These are phyloP conservation scores for Adansonia digitata DNA, from an alignment of 345 rosid species.

Conservation along the genomic window DNA sequence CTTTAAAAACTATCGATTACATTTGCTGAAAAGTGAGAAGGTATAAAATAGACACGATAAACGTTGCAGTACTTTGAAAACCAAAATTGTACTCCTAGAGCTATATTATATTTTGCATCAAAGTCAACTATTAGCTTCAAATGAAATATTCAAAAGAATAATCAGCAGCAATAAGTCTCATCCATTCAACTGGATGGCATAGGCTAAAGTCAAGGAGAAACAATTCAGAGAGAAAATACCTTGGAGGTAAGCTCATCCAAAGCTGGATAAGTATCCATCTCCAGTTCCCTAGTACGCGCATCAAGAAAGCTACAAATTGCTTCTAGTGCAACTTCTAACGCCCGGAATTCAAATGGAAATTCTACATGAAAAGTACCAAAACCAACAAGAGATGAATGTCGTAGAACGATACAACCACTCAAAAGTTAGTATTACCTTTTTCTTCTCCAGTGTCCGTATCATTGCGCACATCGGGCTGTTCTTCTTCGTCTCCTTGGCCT, in stretches of 20 bases:
- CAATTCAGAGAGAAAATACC: constrained; percentile 16
- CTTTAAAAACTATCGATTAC: neutral
- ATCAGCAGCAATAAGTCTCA: neutral
- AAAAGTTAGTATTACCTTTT: constrained; percentile 21
- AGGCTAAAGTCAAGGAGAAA: neutral
- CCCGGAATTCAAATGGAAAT: constrained; percentile 57
- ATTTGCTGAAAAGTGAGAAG: neutral
- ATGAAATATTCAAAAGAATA: neutral
- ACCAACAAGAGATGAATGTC: neutral
- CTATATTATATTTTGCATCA: neutral
- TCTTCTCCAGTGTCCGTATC: constrained; percentile 27
- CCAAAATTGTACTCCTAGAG: neutral
- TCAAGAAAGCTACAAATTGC: constrained; percentile 63
- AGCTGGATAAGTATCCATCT: constrained; percentile 57
- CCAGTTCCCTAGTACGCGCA: constrained; percentile 48
- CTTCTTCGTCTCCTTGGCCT: constrained; percentile 41
- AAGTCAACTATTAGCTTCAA: neutral
- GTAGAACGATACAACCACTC: neutral
- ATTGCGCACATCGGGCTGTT: constrained; percentile 22
- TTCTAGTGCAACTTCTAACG: constrained; percentile 53
- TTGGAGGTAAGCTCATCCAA: constrained; percentile 55
- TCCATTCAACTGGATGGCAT: neutral
- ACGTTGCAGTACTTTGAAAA: neutral
- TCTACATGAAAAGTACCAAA: constrained; percentile 26
- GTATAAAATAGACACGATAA: neutral